Base-by-base conservation (phyloP, 495 filamentous ascomycete species). In the Xylaria curta region DNA sequence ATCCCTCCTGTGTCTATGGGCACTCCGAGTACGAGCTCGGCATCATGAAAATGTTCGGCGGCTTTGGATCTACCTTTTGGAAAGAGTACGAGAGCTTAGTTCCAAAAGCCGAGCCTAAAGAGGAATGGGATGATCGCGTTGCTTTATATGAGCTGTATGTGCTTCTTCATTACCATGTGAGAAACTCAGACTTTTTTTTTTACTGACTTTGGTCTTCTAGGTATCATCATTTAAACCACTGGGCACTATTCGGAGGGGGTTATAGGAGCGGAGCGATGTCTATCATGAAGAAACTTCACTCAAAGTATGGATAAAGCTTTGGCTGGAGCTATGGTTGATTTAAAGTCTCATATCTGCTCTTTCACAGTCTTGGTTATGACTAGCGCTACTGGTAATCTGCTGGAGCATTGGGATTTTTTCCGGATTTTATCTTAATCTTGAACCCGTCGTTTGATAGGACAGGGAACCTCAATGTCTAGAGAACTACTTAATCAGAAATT, bases 31-130 rank as follows among this genome's bases (percentile, higher is more conserved):
- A 90, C 82, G 95, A 97, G 78, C 78, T 95, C 61, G 95, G 95
- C 1, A 97, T 97, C 63, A 97, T 97, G 95, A 87, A 87, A 69
- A 95, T 98, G 93, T 97, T 97, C 87, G 95, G 95, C 0, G 95
- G 95, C 4, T 97, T 97, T 84, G 90, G 90, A 24, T 76, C 80
- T 0, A 76, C 73, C 7, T 97, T 97, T 74, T 90, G 91, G 81
- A 87, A 85, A 26, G 91, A 94, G 81, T 97, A 97, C 81, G 89
- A 93, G 82, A 74, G 83, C 28, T 66, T 93, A 46, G 89, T 92
- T 67, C 89, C 89, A 4, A 97, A 91, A 85, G 89, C 91, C 31
- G 92, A 97, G 80, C 95, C 95, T 13, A 87, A 88, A 56, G 89
- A 88, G 54, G 94, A 97, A 84, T 96, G 93, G 85, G 90, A 92